Evolutionary conservation across 495 filamentous ascomycete genomes (phyloP).

Genomic region (Corynascus novoguineensis): DNA sequence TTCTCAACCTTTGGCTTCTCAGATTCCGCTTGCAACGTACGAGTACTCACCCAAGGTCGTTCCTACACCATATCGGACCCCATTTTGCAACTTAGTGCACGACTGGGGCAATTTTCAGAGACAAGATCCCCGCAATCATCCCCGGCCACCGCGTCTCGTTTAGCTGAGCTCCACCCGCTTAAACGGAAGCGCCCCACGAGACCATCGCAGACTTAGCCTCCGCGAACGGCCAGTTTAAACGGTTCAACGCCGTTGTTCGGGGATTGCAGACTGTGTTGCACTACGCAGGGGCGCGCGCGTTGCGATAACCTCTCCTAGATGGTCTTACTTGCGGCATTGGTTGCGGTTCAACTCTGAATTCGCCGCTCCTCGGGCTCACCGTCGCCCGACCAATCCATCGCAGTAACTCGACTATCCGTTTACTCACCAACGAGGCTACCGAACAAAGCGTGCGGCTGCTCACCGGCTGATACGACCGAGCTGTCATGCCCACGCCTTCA

Average conservation of each 20-base stretch:
- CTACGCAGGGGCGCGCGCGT: too few relatives aligned
- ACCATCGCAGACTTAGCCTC: constrained; percentile 7
- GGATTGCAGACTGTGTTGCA: too few relatives aligned
- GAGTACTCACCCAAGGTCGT: too few relatives aligned
- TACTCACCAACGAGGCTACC: background rate
- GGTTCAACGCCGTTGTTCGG: too few relatives aligned
- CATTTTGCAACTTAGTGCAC: background rate
- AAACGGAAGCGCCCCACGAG: constrained; percentile 6
- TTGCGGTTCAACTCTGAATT: background rate
- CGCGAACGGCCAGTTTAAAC: background rate
- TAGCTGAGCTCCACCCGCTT: constrained; percentile 16
- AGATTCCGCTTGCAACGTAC: too few relatives aligned
- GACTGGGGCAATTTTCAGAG: background rate
- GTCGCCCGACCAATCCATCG: constrained; percentile 1
- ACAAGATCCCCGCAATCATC: background rate
- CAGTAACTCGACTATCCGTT: background rate
- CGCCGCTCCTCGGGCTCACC: background rate
- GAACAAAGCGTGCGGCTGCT: background rate
- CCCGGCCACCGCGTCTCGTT: constrained; percentile 7
- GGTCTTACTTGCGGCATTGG: background rate
- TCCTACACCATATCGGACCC: too few relatives aligned
- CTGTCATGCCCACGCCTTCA: constrained; percentile 49
- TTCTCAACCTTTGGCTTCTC: background rate
- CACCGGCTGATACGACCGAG: background rate
- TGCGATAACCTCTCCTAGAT: background rate